Evolutionary conservation across 2,329 filamentous ascomycete species (phyloP).

Genomic region (Pseudocercospora eumusae): DNA sequence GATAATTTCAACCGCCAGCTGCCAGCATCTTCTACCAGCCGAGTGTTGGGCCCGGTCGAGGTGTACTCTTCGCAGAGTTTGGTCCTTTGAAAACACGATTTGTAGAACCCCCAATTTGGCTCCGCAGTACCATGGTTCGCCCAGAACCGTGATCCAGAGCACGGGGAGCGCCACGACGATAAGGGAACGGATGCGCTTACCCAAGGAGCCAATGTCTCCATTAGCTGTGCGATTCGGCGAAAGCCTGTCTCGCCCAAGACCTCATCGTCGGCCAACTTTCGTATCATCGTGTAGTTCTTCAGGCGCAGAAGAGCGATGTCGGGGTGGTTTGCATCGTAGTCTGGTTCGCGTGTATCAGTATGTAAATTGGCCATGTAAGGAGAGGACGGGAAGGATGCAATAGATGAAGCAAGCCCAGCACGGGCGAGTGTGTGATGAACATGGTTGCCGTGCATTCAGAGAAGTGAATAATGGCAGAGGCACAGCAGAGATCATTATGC

Average conservation of each 20-base stretch:
- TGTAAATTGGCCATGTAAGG: not conserved
- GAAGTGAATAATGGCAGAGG: not conserved
- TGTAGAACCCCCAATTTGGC: not conserved
- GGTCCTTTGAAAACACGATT: too few species aligned
- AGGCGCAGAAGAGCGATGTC: constrained; percentile 81
- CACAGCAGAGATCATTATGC: not conserved
- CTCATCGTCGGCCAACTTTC: constrained; percentile 65
- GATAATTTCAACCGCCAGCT: too few species aligned
- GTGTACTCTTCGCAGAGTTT: not conserved
- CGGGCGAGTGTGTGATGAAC: not conserved
- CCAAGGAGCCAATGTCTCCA: not conserved
- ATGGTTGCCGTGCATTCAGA: not conserved
- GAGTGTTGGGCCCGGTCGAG: too few species aligned
- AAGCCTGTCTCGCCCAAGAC: constrained; percentile 64
- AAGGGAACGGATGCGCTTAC: not conserved
- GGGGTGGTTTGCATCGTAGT: constrained; percentile 70
- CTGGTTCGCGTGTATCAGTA: constrained; percentile 51
- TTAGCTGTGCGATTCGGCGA: constrained; percentile 60
- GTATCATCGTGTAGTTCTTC: constrained; percentile 73
- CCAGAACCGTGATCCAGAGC: constrained; percentile 2
- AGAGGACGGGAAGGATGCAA: not conserved
- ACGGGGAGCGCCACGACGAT: constrained; percentile 4
- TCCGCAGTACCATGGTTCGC: constrained; percentile 10
- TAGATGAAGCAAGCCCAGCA: not conserved
- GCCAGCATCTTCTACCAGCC: too few species aligned